Conservation (phyloP, 2,329 filamentous ascomycete genomes). For the Aspergillus vadensis region DNA sequence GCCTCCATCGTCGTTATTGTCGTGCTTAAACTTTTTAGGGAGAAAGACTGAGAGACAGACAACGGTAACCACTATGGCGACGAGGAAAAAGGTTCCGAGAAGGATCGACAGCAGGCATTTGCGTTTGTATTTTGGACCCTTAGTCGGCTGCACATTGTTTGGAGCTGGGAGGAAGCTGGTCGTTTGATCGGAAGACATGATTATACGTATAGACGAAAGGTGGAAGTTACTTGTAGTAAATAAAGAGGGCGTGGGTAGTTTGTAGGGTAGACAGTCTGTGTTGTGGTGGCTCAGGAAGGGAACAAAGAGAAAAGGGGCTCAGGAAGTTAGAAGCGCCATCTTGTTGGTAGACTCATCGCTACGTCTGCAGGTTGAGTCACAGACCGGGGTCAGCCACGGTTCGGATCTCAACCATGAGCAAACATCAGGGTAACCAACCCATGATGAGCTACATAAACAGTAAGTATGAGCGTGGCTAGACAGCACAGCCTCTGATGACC, state of each 20-base stretch:
- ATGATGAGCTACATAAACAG: neutral
- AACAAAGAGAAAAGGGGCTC: neutral
- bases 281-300: neutral
- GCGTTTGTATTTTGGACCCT: neutral
- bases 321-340: neutral
- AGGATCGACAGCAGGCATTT: neutral
- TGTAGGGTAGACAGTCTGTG: too few relatives aligned
- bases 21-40: neutral
- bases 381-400: neutral
- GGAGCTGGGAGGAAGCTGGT: neutral
- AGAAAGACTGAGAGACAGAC: neutral
- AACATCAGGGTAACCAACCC: neutral
- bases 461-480: neutral
- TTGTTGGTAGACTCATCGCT: neutral
- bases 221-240: neutral
- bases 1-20: neutral
- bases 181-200: neutral
- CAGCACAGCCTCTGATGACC: neutral
- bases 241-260: accelerated
- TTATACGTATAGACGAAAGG: neutral
- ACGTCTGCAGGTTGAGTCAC: neutral
- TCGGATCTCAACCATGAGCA: neutral
- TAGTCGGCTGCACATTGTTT: neutral
- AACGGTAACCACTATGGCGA: neutral
- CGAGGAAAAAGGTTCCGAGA: neutral